phyloP scores from a whole-genome alignment of 495 filamentous ascomycete genomes.

The Lentithecium fluviatile region DNA sequence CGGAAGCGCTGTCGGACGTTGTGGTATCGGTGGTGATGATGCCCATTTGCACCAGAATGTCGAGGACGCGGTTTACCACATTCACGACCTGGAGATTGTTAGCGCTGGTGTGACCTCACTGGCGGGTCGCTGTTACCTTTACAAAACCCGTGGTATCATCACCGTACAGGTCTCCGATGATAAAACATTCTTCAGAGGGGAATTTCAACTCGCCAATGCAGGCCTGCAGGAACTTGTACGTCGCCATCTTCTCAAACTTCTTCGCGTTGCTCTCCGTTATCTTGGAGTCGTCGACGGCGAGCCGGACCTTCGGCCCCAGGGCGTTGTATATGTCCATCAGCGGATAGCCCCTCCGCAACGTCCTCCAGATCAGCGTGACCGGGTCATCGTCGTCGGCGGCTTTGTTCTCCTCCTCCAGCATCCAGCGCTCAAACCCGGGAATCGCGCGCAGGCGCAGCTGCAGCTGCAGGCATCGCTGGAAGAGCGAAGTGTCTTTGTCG shows the following conservation, averaged over 20 bases:
- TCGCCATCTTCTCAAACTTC: constrained; percentile 64
- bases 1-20: constrained; percentile 24
- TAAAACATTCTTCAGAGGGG: constrained; percentile 77
- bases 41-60: constrained; percentile 73
- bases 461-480: constrained; percentile 87
- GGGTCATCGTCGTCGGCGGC: constrained; percentile 73
- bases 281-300: constrained; percentile 62
- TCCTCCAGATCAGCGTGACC: constrained; percentile 87
- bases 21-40: constrained; percentile 50
- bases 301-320: constrained; percentile 60
- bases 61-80: constrained; percentile 84
- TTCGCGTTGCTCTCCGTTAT: constrained; percentile 49
- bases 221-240: constrained; percentile 69
- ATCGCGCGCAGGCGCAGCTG: constrained; percentile 77
- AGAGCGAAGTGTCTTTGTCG: constrained; percentile 83
- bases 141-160: constrained; percentile 96
- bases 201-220: constrained; percentile 71
- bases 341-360: constrained; percentile 78
- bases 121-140: constrained; percentile 58
- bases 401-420: constrained; percentile 63
- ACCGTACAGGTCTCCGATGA: constrained; percentile 86
- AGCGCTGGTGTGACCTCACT: constrained; percentile 15
- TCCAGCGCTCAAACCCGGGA: constrained; percentile 72
- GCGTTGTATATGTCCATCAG: constrained; percentile 88
- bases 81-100: constrained; percentile 61